Evolutionary conservation across 2,329 filamentous ascomycete species (phyloP).

Genomic region (Claviceps capensis): DNA sequence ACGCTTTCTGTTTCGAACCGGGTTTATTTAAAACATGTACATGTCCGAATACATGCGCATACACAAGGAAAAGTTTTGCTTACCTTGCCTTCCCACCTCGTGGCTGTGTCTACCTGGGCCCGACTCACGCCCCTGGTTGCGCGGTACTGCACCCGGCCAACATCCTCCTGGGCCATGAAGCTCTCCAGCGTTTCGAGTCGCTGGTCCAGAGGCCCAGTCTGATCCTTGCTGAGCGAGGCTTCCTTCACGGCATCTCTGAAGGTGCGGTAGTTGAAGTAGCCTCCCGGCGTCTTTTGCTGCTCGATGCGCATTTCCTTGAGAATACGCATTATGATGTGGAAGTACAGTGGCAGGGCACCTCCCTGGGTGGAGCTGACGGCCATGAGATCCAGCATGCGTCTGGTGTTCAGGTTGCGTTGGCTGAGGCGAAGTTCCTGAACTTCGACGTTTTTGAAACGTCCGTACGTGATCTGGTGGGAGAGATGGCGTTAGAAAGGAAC

Average conservation of each 20-base stretch:
- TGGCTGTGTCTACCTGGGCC: slow-evolving; percentile 4
- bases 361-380: slow-evolving; percentile 27
- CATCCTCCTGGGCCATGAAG: slow-evolving; percentile 29
- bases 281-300: slow-evolving; percentile 22
- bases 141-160: background rate
- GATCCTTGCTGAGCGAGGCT: slow-evolving; percentile 29
- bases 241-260: slow-evolving; percentile 25
- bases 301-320: slow-evolving; percentile 39
- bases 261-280: slow-evolving; percentile 32
- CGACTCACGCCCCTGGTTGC: too few relatives aligned
- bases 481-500: background rate
- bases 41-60: too few relatives aligned
- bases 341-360: slow-evolving; percentile 39
- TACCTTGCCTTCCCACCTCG: slow-evolving; percentile 11
- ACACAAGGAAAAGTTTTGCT: background rate
- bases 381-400: slow-evolving; percentile 47
- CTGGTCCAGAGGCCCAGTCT: slow-evolving; percentile 36
- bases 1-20: background rate
- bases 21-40: background rate
- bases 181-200: slow-evolving; percentile 36
- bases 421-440: slow-evolving; percentile 39
- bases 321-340: slow-evolving; percentile 40
- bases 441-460: slow-evolving; percentile 24
- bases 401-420: slow-evolving; percentile 39
- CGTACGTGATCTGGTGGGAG: background rate